phyloP scores from a whole-genome alignment of 352 stramenopile species.

The Aphanomyces cochlioides region DNA sequence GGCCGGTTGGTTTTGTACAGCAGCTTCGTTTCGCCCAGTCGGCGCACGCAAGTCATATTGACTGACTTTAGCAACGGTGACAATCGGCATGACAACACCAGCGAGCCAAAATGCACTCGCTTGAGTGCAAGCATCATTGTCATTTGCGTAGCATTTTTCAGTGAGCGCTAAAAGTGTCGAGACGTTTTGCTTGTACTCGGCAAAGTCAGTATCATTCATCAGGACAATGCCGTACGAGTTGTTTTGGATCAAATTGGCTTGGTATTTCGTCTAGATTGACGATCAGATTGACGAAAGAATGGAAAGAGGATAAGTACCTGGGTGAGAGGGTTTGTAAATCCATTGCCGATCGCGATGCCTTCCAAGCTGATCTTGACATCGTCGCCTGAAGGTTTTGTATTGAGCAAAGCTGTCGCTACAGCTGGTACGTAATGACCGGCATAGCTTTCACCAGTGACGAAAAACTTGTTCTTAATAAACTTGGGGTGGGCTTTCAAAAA shows the following conservation, averaged over 20 bases:
- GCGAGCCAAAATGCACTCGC: slow-evolving; percentile 18
- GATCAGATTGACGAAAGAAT: slow-evolving; percentile 57
- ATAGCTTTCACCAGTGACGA: slow-evolving; percentile 39
- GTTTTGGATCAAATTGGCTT: slow-evolving; percentile 69
- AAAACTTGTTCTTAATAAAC: slow-evolving; percentile 53
- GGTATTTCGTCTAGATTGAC: slow-evolving; percentile 32
- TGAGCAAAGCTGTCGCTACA: slow-evolving; percentile 24
- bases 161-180: slow-evolving; percentile 9
- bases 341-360: slow-evolving; percentile 66
- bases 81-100: slow-evolving; percentile 5
- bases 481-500: slow-evolving; percentile 58
- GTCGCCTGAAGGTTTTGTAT: slow-evolving; percentile 42
- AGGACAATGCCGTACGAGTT: slow-evolving; percentile 71
- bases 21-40: not conserved
- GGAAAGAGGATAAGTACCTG: slow-evolving; percentile 52
- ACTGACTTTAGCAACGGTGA: slow-evolving; percentile 24
- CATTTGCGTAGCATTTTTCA: slow-evolving; percentile 14
- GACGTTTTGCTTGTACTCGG: slow-evolving; percentile 22
- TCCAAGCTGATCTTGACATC: slow-evolving; percentile 39
- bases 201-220: slow-evolving; percentile 42
- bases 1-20: not conserved
- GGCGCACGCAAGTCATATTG: slow-evolving; percentile 22
- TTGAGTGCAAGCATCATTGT: slow-evolving; percentile 27
- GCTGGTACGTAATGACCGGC: slow-evolving; percentile 39
- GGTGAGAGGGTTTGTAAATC: slow-evolving; percentile 30